Evolutionary conservation across 1,284 basidiomycete genomes (phyloP), one percentile per base, ranked within the genome.

Genomic region (Trichosporon sp.): DNA sequence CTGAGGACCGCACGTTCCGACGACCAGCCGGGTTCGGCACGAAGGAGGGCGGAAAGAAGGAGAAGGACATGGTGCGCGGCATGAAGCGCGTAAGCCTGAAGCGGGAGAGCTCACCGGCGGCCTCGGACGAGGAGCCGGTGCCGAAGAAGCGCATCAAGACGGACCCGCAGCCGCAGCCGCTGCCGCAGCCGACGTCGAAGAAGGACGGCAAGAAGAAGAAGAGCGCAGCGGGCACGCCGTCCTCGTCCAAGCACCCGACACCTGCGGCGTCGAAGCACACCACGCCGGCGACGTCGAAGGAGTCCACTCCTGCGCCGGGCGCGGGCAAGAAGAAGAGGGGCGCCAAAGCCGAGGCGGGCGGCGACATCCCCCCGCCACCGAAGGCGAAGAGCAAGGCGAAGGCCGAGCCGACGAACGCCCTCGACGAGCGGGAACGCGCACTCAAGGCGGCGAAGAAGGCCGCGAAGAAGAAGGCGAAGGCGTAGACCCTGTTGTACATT

Each of bases 401-500:
- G 58, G 21, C 34, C 2, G 56, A 60, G 27, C 21, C 56, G 1
- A n/a, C 15, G 25, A 53, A 9, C 12, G 29, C 35, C 2, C 44
- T 75, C 23, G 75, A 76, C 65, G 72, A 73, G 47, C 56, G 74
- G 47, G 75, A 74, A 62, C 60, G 67, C 32, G 69, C 65, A 67
- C 32, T 70, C 56, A 74, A 74, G 68, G 74, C 74, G 6, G 65
- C 66, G 8, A 75, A 73, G 73, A 72, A 73, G 73, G 65, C 67
- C 25, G 69, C 72, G 65, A 76, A 76, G 75, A 73, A 73, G 68
- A 69, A 67, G 21, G 56, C 53, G 0, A 69, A 69, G 64, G 58
- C 60, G 53, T 60, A 67, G 68, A 56, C 56, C n/a, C 29, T 60
- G 56, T 60, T 60, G 56, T 60, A 60, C 56, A n/a, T 3, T 51